Conservation (phyloP, 139 green algal genomes). For the Astrephomene gubernaculifera region DNA sequence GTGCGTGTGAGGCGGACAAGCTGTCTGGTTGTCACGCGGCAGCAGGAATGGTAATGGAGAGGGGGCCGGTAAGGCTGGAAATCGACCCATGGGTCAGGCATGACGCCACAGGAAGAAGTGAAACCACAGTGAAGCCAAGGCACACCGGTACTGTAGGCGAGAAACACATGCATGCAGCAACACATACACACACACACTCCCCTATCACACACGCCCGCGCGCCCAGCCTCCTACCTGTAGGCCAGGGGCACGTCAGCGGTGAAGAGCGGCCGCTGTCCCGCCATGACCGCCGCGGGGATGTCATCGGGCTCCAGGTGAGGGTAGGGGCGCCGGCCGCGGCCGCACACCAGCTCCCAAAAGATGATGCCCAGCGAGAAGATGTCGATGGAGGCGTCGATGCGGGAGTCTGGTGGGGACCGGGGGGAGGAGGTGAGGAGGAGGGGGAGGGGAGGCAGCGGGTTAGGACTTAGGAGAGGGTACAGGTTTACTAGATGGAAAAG, state of each 20-base stretch:
- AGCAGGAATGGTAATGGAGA: neutral
- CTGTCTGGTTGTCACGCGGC: too few relatives aligned
- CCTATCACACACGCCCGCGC: neutral
- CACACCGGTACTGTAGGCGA: too few relatives aligned
- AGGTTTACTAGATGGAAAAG: neutral
- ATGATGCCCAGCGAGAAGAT: neutral
- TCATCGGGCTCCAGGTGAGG: neutral
- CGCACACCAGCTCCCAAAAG: constrained; percentile 32
- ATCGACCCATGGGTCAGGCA: neutral
- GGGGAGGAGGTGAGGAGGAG: neutral
- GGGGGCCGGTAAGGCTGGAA: neutral
- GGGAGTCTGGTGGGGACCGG: neutral
- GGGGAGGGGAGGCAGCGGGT: neutral
- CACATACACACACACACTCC: too few relatives aligned
- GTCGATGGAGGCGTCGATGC: constrained; percentile 13
- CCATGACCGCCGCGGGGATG: neutral
- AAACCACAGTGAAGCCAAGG: too few relatives aligned
- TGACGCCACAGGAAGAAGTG: too few relatives aligned
- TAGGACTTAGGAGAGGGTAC: neutral
- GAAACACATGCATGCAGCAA: too few relatives aligned
- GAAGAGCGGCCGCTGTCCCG: neutral
- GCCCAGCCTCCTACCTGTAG: too few relatives aligned
- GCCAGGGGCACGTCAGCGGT: neutral
- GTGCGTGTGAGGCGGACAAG: neutral
- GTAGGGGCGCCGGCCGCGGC: constrained; percentile 5